Base-by-base conservation (phyloP, 176 grass and related monocot species). In the Tillandsia leiboldiana region DNA sequence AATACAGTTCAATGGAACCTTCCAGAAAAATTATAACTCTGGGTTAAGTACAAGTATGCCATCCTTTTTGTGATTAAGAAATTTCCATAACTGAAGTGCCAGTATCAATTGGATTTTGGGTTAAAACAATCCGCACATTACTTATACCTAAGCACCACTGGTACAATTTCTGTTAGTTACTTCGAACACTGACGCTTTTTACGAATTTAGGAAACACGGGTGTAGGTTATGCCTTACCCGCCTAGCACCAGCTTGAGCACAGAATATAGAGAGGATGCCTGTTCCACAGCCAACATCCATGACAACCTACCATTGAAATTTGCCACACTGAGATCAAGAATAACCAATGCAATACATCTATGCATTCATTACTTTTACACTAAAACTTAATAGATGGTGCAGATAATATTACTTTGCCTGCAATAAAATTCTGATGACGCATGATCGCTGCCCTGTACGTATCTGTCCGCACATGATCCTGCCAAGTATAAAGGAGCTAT, bases 271-370 rank as follows among this genome's bases (percentile, higher is more conserved):
- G 51, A 96, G 91, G 63, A 96, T 96, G 67, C 91, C 91, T 50
- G 91, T 96, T 47, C 91, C 91, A 70, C 91, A 96, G 22, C 91
- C 91, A 48, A 96, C 91, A 77, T 96, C 91, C 85, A 96, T 88
- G 22, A 96, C 91, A 77, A 96, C 87, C 91, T 96, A 67, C 73
- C n/a, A 26, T 15, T 51, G 18, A 24, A 12, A 70, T 52, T 20
- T 20, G 11, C 8, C 51, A 10, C 28, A 3, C 2, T 27, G 23
- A 61, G 56, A 61, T 22, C 17, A 61, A 61, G 56, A 20, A 61
- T 61, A 61, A 61, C 22, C 56, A 61, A 18, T 61, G 7, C 9
- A 61, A 18, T 20, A 61, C 17, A 0, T 7, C 10, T 61, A 23
- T 61, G 1, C 56, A 23, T 23, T 61, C 17, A 61, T 61, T 10